Conservation (phyloP, 441 rosid species). For the Croton setiger region DNA sequence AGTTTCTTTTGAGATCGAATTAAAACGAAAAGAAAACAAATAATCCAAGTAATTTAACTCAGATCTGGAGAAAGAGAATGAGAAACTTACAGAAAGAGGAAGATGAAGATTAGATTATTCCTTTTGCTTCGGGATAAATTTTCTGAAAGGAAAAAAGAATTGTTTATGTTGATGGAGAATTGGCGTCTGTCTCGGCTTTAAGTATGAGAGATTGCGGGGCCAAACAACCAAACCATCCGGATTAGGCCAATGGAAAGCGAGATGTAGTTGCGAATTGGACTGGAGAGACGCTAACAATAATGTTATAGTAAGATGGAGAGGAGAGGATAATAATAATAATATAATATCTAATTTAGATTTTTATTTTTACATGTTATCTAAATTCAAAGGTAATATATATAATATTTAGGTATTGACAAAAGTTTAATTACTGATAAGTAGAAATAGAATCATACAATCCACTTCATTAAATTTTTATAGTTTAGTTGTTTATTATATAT, state of each 20-base stretch:
- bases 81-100: slow-evolving; percentile 5
- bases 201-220: background rate
- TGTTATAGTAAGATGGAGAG: too few relatives aligned
- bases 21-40: background rate
- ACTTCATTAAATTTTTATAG: too few relatives aligned
- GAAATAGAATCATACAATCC: too few relatives aligned
- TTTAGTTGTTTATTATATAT: too few relatives aligned
- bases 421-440: too few relatives aligned
- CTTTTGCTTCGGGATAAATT: background rate
- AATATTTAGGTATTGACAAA: too few relatives aligned
- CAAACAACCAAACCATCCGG: background rate
- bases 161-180: background rate
- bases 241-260: background rate
- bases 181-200: background rate
- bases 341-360: background rate
- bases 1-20: background rate
- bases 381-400: too few relatives aligned
- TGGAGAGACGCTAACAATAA: background rate
- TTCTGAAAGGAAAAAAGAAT: background rate
- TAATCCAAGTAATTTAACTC: background rate
- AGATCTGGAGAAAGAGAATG: slow-evolving; percentile 8
- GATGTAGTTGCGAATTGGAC: background rate
- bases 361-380: too few relatives aligned
- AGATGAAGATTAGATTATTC: background rate
- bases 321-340: background rate